Percentiles rank a stretch among this genome's conserved stretches.
phyloP scores from a whole-genome alignment of 140 eudicot genomes.

The Bidens hawaiensis region DNA sequence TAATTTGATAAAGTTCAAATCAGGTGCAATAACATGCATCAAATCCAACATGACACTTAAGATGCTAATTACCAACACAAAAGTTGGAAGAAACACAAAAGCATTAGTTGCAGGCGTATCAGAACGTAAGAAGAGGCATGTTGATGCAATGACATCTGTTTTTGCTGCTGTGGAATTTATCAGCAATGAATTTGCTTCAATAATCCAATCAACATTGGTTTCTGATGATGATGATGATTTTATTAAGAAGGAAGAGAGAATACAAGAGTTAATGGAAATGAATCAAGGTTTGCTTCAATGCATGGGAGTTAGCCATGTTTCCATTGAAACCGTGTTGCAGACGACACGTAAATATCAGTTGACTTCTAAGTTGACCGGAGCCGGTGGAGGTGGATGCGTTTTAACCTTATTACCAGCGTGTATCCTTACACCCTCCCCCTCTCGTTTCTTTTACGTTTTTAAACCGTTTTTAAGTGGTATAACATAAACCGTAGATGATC shows the following conservation, averaged over 20 bases:
- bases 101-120: constrained; percentile 88
- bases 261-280: constrained; percentile 94
- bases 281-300: constrained; percentile 94
- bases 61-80: constrained; percentile 95
- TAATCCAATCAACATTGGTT: constrained; percentile 53
- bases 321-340: constrained; percentile 73
- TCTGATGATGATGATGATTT: constrained; percentile 48
- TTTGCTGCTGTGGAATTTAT: constrained; percentile 84
- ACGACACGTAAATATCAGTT: constrained; percentile 72
- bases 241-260: constrained; percentile 69
- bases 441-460: neutral
- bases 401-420: constrained; percentile 81
- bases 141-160: constrained; percentile 78
- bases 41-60: constrained; percentile 78
- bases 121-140: constrained; percentile 78
- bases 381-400: constrained; percentile 99
- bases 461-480: neutral
- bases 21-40: constrained; percentile 78
- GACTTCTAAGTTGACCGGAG: constrained; percentile 87
- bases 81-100: constrained; percentile 95
- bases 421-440: constrained; percentile 54
- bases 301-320: constrained; percentile 97
- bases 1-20: constrained; percentile 77
- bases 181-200: constrained; percentile 70
- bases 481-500: neutral